phyloP scores from a whole-genome alignment of 2,329 filamentous ascomycete genomes.

The Nemania sp. region DNA sequence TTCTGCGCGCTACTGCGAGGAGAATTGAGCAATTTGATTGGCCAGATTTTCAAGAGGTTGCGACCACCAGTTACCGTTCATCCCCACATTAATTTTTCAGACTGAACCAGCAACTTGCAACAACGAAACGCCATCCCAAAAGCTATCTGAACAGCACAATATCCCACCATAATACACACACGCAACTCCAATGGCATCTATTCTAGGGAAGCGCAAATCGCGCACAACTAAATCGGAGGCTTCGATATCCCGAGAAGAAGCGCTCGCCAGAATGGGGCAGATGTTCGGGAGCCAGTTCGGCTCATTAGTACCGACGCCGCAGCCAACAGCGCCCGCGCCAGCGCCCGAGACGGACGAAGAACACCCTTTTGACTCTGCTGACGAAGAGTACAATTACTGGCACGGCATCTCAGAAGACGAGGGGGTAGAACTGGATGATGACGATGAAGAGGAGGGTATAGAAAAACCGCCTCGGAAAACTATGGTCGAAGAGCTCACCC shows the following conservation, averaged over 20 bases:
- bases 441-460: too few relatives aligned
- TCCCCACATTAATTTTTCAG: slow-evolving; percentile 26
- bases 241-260: slow-evolving; percentile 50
- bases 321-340: slow-evolving; percentile 15
- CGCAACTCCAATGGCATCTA: slow-evolving; percentile 43
- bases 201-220: slow-evolving; percentile 56
- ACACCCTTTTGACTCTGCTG: slow-evolving; percentile 28
- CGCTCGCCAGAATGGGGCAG: slow-evolving; percentile 75
- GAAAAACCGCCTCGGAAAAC: slow-evolving; percentile 19
- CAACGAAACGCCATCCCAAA: too few relatives aligned
- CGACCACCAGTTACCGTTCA: slow-evolving; percentile 1
- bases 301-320: slow-evolving; percentile 55
- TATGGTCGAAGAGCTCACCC: slow-evolving; percentile 65
- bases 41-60: not conserved
- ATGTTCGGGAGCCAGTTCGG: slow-evolving; percentile 90
- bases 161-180: not conserved
- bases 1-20: slow-evolving; percentile 1
- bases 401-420: slow-evolving; percentile 55
- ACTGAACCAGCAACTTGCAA: too few relatives aligned
- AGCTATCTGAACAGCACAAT: not conserved
- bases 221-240: slow-evolving; percentile 35
- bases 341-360: slow-evolving; percentile 44
- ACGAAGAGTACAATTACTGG: slow-evolving; percentile 26
- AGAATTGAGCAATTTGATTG: slow-evolving; percentile 27
- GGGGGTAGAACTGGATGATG: slow-evolving; percentile 34